Evolutionary conservation across 169 alveolate genomes (phyloP), one percentile per base, ranked within the genome.

Genomic region (Plasmodium adleri): DNA sequence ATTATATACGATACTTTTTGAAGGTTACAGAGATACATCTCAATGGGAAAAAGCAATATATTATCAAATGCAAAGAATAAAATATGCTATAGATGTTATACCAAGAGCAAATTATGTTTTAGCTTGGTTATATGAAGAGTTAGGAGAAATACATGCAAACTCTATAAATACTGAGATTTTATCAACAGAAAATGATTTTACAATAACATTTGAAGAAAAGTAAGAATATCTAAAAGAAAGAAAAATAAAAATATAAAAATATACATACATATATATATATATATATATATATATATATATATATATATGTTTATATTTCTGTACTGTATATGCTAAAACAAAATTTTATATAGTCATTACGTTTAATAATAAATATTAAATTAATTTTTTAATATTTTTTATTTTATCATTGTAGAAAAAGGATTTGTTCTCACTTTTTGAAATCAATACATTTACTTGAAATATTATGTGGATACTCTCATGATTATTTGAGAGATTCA

Each of bases 101-200:
- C 95, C 95, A 5, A 92, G 97, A 45, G 95, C 97, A 39, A 88
- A 94, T 39, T 95, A 95, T 90, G 92, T 94, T 20, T 73, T 94
- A n/a, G 97, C 97, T 39, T 95, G 95, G 95, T 91, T 95, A 86
- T 92, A 94, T 47, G 97, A 95, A 67, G 97, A 95, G 47, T 90
- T 93, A 39, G 97, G 96, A 1, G 97, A 95, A 72, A 90, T 91
- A 63, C 86, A 90, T 13, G 87, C 93, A 9, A 72, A 92, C 22
- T 59, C 88, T 6, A 72, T 83, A 15, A 91, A 80, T 47, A 59
- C 94, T n/a, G 93, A 92, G 20, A 70, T 76, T n/a, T 59, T 83
- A 72, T 47, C 45, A 24, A 67, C 91, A 62, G 91, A 83, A 45
- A 70, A 59, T 62, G 91, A 83, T 60, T 83, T 68, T 26, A 67